These are phyloP conservation scores for Neurospora sp. DNA, from an alignment of 495 filamentous ascomycete genomes.

Conservation along the genomic window DNA sequence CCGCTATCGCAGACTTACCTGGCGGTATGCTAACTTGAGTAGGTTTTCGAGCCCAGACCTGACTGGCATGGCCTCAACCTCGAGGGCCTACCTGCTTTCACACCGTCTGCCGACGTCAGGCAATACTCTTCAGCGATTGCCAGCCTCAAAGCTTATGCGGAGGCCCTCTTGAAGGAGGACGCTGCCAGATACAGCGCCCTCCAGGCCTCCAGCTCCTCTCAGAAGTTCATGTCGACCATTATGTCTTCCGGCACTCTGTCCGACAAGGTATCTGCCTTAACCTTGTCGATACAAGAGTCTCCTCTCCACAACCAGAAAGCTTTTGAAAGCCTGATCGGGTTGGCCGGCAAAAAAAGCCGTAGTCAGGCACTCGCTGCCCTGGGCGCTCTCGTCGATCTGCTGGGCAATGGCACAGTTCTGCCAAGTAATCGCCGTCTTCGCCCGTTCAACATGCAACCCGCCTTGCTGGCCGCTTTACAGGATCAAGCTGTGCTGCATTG, in stretches of 20 bases:
- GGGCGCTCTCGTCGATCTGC: constrained; percentile 83
- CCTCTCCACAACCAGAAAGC: constrained; percentile 85
- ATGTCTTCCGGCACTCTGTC: constrained; percentile 94
- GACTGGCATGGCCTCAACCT: constrained; percentile 74
- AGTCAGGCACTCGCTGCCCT: constrained; percentile 90
- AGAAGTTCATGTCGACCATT: constrained; percentile 90
- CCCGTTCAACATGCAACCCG: constrained; percentile 70
- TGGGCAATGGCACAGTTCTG: constrained; percentile 76
- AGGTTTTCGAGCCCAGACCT: constrained; percentile 67
- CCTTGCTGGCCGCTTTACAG: constrained; percentile 58
- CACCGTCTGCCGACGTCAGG: constrained; percentile 32
- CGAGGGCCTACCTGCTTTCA: constrained; percentile 40
- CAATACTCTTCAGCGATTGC: constrained; percentile 50
- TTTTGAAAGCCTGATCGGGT: constrained; percentile 65
- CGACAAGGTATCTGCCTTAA: constrained; percentile 92
- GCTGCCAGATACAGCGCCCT: constrained; percentile 46
- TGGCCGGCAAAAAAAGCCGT: constrained; percentile 83
- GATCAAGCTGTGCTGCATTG: constrained; percentile 44
- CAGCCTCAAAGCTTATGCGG: constrained; percentile 66
- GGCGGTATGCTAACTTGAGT: neutral
- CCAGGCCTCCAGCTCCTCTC: constrained; percentile 58
- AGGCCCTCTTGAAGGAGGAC: constrained; percentile 64
- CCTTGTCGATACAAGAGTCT: constrained; percentile 87
- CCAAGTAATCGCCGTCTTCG: constrained; percentile 72
- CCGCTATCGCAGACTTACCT: neutral